Evolutionary conservation across 805 yeast species (phyloP).

Genomic region (Maudiozyma serrabonitensis): DNA sequence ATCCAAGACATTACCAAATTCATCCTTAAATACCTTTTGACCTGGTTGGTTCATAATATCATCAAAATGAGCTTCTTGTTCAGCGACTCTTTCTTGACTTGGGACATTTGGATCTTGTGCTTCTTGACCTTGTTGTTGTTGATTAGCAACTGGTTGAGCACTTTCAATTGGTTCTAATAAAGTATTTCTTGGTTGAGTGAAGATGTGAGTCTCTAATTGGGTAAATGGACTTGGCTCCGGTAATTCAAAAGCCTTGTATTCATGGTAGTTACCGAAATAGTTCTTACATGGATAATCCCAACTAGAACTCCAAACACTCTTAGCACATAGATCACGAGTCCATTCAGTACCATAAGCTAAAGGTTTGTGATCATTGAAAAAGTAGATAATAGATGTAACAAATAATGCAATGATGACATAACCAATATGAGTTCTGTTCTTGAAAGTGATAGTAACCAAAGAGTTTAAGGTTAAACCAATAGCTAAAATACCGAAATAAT

Average conservation of each 20-base stretch:
- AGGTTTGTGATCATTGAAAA: constrained; percentile 57
- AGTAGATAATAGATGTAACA: constrained; percentile 40
- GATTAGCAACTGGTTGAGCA: background rate
- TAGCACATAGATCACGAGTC: constrained; percentile 60
- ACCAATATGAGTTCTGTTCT: constrained; percentile 35
- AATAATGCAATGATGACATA: constrained; percentile 40
- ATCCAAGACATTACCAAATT: constrained; percentile 30
- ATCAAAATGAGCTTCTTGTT: constrained; percentile 10
- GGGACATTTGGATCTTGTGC: background rate
- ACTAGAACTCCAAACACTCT: constrained; percentile 44
- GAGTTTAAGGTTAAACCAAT: constrained; percentile 57
- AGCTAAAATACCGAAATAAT: constrained; percentile 75
- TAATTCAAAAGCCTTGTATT: constrained; percentile 7
- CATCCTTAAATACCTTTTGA: constrained; percentile 29
- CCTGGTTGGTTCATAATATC: constrained; percentile 20
- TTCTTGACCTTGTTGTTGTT: background rate
- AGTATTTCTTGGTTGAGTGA: background rate
- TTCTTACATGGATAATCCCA: constrained; percentile 88
- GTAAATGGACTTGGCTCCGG: background rate
- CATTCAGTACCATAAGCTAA: constrained; percentile 71
- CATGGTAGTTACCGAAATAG: constrained; percentile 32
- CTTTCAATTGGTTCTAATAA: background rate
- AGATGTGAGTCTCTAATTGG: background rate
- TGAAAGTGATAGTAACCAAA: constrained; percentile 34
- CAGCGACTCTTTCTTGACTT: constrained; percentile 3